Evolutionary conservation across 768 basidiomycete genomes (phyloP).

Genomic region (Termitomyces sp.): DNA sequence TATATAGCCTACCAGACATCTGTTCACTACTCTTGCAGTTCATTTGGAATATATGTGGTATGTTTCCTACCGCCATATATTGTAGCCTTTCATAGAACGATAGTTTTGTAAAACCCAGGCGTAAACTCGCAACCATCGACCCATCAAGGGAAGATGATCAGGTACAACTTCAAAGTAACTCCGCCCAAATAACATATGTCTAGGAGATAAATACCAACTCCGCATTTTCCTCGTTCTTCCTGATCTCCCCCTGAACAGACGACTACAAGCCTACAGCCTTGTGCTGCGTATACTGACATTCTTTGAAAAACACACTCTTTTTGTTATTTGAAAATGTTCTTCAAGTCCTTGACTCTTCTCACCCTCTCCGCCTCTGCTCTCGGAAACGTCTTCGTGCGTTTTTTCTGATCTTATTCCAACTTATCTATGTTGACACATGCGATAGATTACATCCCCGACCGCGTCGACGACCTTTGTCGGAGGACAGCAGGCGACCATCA

Average conservation of each 20-base stretch:
- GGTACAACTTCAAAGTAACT: background rate
- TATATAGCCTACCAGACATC: background rate
- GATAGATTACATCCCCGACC: slow-evolving; percentile 55
- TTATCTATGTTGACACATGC: no score
- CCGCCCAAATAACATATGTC: background rate
- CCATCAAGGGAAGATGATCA: background rate
- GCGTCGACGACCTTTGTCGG: slow-evolving; percentile 37
- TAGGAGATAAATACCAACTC: slow-evolving; percentile 10
- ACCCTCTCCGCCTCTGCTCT: slow-evolving; percentile 46
- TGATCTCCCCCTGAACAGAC: slow-evolving; percentile 2
- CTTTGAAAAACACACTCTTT: slow-evolving; percentile 32
- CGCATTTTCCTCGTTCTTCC: slow-evolving; percentile 5
- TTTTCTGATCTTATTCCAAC: background rate
- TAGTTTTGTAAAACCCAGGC: background rate
- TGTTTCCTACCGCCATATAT: no score
- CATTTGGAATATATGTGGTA: background rate
- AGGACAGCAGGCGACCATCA: slow-evolving; percentile 43
- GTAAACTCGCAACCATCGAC: background rate
- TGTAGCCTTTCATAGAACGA: background rate
- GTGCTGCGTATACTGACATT: slow-evolving; percentile 22
- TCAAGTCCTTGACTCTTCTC: slow-evolving; percentile 40
- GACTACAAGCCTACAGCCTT: slow-evolving; percentile 12
- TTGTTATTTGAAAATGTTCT: slow-evolving; percentile 39
- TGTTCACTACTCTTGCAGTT: background rate
- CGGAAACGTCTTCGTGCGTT: slow-evolving; percentile 52